Conservation (phyloP, 352 stramenopile species). For the Phytophthora meadii region DNA sequence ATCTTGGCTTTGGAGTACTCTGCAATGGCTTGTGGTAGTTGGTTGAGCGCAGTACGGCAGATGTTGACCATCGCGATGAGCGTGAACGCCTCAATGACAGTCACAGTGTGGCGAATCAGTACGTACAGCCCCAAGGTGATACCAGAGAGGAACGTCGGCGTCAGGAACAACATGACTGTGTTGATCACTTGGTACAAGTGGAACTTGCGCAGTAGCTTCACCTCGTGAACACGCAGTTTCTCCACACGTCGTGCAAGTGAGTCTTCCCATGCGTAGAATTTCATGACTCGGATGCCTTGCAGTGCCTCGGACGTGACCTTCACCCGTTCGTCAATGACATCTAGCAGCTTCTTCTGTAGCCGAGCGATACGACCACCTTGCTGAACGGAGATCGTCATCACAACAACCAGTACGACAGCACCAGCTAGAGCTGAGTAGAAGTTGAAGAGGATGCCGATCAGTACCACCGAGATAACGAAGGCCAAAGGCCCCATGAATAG, state of each 20-base stretch:
- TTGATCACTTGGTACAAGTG: slow-evolving; percentile 1
- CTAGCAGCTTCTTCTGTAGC: not conserved
- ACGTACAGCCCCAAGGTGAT: not conserved
- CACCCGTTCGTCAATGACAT: not conserved
- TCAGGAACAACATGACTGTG: not conserved
- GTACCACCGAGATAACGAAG: slow-evolving; percentile 24
- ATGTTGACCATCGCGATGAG: not conserved
- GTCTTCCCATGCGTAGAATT: not conserved
- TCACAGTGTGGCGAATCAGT: not conserved
- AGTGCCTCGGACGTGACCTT: not conserved
- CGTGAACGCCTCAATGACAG: not conserved
- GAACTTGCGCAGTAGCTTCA: not conserved
- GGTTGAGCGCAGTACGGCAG: not conserved
- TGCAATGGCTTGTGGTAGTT: not conserved
- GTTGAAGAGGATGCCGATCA: slow-evolving; percentile 31
- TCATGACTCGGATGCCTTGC: not conserved
- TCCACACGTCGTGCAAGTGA: not conserved
- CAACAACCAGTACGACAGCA: not conserved
- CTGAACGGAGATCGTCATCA: not conserved
- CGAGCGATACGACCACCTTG: not conserved
- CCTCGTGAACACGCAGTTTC: not conserved
- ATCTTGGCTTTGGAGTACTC: not conserved
- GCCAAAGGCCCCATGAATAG: slow-evolving; percentile 30
- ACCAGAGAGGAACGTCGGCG: not conserved
- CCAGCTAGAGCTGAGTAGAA: not conserved